These are phyloP conservation scores for Kockiozyma suomiensis DNA, from an alignment of 805 yeast species.

Conservation along the genomic window DNA sequence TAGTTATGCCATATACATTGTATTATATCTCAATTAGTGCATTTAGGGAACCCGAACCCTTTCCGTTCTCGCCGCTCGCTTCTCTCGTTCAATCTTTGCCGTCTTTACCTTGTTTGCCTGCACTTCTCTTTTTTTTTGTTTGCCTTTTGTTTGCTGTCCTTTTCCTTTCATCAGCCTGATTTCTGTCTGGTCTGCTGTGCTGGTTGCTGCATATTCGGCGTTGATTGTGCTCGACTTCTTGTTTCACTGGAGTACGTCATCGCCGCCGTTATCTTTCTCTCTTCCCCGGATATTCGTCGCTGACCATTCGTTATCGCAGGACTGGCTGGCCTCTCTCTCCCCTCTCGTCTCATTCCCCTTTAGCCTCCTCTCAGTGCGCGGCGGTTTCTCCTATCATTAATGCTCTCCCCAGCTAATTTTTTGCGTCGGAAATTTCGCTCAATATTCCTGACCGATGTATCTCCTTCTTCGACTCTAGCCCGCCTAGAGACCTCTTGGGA, in stretches of 20 bases:
- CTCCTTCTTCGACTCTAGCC: constrained; percentile 29
- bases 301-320: not conserved
- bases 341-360: not conserved
- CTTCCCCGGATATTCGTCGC: not conserved
- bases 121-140: not conserved
- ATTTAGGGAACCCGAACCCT: not conserved
- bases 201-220: too few relatives aligned
- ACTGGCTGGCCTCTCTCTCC: not conserved
- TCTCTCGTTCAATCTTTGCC: not conserved
- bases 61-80: not conserved
- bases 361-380: not conserved
- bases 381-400: not conserved
- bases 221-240: not conserved
- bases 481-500: constrained; percentile 30
- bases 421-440: constrained; percentile 26
- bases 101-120: not conserved
- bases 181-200: too few relatives aligned
- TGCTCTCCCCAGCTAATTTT: constrained; percentile 23
- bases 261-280: not conserved
- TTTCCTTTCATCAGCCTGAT: too few relatives aligned
- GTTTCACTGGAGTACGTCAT: not conserved
- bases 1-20: too few relatives aligned
- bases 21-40: too few relatives aligned
- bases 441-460: constrained; percentile 16
- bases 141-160: not conserved